Evolutionary conservation across 257 asterid genomes (phyloP).

Genomic region (Scutellaria baicalensis): DNA sequence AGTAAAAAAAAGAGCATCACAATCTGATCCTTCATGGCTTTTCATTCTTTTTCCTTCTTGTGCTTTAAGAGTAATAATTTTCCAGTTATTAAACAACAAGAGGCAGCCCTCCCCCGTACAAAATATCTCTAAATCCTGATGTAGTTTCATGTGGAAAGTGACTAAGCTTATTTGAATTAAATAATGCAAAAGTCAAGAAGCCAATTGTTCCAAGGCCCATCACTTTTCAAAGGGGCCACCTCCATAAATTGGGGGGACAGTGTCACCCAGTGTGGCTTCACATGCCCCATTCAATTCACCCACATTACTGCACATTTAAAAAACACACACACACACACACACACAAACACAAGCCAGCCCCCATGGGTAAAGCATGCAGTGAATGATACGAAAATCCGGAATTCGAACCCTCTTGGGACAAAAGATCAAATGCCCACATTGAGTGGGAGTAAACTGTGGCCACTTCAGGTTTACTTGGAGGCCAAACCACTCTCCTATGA

Average conservation of each 20-base stretch:
- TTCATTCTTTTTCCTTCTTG: neutral
- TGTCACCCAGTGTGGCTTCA: constrained; percentile 43
- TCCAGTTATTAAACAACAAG: constrained; percentile 17
- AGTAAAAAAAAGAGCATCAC: constrained; percentile 15
- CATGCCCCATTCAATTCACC: constrained; percentile 53
- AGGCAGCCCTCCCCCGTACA: constrained; percentile 5
- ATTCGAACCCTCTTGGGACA: neutral
- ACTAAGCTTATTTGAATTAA: constrained; percentile 28
- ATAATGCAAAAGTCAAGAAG: constrained; percentile 28
- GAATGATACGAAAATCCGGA: neutral
- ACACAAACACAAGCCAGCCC: neutral
- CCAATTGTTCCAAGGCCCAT: constrained; percentile 46
- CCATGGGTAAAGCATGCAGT: neutral
- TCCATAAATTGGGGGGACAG: constrained; percentile 49
- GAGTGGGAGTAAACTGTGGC: neutral
- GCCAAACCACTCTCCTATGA: neutral
- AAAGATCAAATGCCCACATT: neutral
- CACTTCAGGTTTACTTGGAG: neutral
- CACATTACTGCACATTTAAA: constrained; percentile 33
- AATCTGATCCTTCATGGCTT: constrained; percentile 16
- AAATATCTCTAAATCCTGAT: constrained; percentile 12
- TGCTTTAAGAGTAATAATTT: constrained; percentile 2
- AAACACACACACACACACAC: neutral
- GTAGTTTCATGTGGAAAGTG: constrained; percentile 33
- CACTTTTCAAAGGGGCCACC: constrained; percentile 40